Evolutionary conservation across 1,139 yeast species (phyloP).

Genomic region (Saccharomyces pastorianus): DNA sequence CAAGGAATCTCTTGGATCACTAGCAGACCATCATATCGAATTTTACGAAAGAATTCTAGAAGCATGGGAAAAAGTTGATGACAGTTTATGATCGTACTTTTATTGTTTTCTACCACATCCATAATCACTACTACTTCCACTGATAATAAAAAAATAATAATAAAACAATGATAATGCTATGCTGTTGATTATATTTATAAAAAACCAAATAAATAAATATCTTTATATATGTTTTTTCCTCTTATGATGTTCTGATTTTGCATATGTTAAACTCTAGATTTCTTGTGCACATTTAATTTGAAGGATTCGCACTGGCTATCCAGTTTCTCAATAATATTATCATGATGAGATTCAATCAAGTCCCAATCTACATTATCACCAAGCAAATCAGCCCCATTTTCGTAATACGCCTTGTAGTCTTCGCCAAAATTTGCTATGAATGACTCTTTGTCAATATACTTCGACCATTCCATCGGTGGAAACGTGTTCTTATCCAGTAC

Average conservation of each 20-base stretch:
- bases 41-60: constrained; percentile 67
- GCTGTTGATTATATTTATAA: too few relatives aligned
- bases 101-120: background rate
- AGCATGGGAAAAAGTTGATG: constrained; percentile 62
- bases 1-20: constrained; percentile 55
- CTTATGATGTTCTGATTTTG: background rate
- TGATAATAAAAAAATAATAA: too few relatives aligned
- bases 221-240: too few relatives aligned
- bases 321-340: constrained; percentile 19
- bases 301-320: constrained; percentile 6
- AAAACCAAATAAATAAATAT: too few relatives aligned
- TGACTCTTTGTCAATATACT: constrained; percentile 40
- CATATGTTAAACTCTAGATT: background rate
- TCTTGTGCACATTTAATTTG: constrained; percentile 3
- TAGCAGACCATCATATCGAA: constrained; percentile 69
- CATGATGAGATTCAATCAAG: constrained; percentile 21
- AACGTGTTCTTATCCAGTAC: constrained; percentile 60
- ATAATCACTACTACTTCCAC: too few relatives aligned
- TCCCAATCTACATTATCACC: constrained; percentile 24
- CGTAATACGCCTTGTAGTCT: constrained; percentile 33
- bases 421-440: constrained; percentile 46
- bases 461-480: constrained; percentile 47
- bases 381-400: constrained; percentile 22
- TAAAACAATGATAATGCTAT: background rate
- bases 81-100: constrained; percentile 14